Base-by-base conservation (phyloP, 2,329 filamentous ascomycete species). In the Gaeumannomyces tritici region DNA sequence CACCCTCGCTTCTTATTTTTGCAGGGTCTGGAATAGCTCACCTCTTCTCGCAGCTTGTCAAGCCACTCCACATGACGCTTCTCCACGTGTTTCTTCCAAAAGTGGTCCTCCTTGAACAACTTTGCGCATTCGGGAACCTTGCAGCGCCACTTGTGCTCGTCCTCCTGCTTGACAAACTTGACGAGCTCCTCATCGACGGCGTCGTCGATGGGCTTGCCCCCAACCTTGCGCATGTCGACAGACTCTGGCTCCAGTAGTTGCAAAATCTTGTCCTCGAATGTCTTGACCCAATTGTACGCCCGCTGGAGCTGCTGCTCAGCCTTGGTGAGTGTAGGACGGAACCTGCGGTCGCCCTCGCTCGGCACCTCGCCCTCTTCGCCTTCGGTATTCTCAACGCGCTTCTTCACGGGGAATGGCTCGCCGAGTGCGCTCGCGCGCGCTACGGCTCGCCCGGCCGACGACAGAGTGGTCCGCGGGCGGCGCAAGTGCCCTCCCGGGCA, bases 231-330 rank as follows among this genome's bases (percentile, higher is more conserved):
- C 55, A 98, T 80, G 70, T 98, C 92, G 28, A 90, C 89, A 60
- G 88, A 87, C 62, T 95, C 90, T 0, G 95, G 95, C 67, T 98
- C 93, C 18, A 99, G 81, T 58, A 98, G 89, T 73, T 97, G 93
- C 72, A 91, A 80, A 61, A 99, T 83, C 77, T 99, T 99, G 71
- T 99, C 95, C 72, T 99, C 95, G 70, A 96, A 99, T 0, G 95
- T 98, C 79, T 90, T 96, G 64, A 99, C 96, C 95, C 96, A 99
- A 71, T 98, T 99, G 78, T 92, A 98, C 0, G 95, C 95, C 63
- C 93, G 89, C 70, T 96, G 90, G 18, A 98, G 84, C 72, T 98
- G 95, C 73, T 96, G 91, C 70, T 96, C 92, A 5, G 87, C 86
- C 77, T 96, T 96, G 60, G 82, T 86, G 28, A 82, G 83, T 21